A percentile compares a stretch with the other conserved stretches of the same genome.
phyloP scores from a whole-genome alignment of 2,329 filamentous ascomycete genomes.

The Fusarium staphyleae region DNA sequence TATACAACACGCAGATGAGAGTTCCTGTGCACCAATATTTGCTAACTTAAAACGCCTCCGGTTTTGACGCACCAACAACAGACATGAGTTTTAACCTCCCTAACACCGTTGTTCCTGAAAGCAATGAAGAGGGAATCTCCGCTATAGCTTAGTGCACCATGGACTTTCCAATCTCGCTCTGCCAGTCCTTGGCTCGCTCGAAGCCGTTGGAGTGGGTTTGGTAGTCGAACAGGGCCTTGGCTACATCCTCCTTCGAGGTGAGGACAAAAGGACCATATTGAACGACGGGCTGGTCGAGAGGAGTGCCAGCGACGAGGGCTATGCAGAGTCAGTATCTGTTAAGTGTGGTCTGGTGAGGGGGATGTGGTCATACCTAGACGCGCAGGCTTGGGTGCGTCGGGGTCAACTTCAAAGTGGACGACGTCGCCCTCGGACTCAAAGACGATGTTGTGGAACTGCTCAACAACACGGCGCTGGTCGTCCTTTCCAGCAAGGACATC shows the following conservation, averaged over 20 bases:
- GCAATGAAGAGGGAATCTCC: neutral
- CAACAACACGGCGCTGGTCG: constrained; percentile 59
- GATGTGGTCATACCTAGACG: constrained; percentile 53
- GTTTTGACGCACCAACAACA: constrained; percentile 1
- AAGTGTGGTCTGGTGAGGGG: neutral
- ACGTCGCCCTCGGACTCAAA: constrained; percentile 82
- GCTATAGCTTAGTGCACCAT: constrained; percentile 57
- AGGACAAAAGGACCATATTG: constrained; percentile 90
- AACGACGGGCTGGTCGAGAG: constrained; percentile 79
- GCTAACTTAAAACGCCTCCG: neutral
- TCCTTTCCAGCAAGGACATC: constrained; percentile 68
- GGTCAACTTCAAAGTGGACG: constrained; percentile 73
- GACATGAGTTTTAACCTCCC: constrained; percentile 2
- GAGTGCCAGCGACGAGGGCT: constrained; percentile 79
- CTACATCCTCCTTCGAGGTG: constrained; percentile 73
- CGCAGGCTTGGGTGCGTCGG: constrained; percentile 64
- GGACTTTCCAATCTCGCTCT: constrained; percentile 84
- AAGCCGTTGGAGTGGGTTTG: constrained; percentile 78
- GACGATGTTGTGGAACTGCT: constrained; percentile 85
- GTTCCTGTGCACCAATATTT: too few species aligned
- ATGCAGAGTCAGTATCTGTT: neutral
- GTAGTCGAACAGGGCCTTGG: constrained; percentile 79
- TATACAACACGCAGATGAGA: too few species aligned
- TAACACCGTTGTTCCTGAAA: constrained; percentile 30
- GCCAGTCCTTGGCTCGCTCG: constrained; percentile 79